Percentiles rank a stretch among this genome's conserved stretches.
Evolutionary conservation across 345 rosid genomes (phyloP).

Genomic region (Draba incana): DNA sequence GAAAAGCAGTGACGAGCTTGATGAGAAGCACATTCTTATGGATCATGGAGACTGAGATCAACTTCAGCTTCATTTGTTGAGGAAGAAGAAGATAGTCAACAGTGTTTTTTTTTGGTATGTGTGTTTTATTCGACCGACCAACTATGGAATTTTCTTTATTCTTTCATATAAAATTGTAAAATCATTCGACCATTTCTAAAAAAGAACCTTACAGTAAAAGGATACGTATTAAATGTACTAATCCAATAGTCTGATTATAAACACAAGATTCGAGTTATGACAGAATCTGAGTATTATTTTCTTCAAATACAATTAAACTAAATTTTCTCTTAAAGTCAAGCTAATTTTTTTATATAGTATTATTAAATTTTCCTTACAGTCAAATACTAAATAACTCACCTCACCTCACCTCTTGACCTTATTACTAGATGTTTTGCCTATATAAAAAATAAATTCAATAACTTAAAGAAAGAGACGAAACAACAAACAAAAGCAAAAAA

Average conservation of each 20-base stretch:
- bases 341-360: too few relatives aligned
- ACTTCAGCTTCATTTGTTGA: conserved; percentile 56
- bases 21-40: conserved; percentile 55
- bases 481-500: too few relatives aligned
- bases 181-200: conserved; percentile 40
- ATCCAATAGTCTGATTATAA: background rate
- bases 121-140: conserved; percentile 28
- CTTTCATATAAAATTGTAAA: background rate
- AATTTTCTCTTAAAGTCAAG: too few relatives aligned
- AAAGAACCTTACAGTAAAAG: conserved; percentile 13
- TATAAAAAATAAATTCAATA: too few relatives aligned
- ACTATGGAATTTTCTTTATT: conserved; percentile 10
- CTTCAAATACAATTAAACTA: background rate
- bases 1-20: conserved; percentile 53
- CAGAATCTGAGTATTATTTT: background rate
- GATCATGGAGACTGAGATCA: conserved; percentile 45
- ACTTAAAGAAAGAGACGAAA: too few relatives aligned
- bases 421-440: too few relatives aligned
- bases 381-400: too few relatives aligned
- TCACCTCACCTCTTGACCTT: too few relatives aligned
- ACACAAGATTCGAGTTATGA: conserved; percentile 1
- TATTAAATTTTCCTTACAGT: too few relatives aligned
- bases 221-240: background rate
- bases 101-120: background rate
- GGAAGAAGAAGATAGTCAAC: conserved; percentile 15